Conservation (phyloP, 2,329 filamentous ascomycete genomes). For the Chrysosporium keratinophilum region DNA sequence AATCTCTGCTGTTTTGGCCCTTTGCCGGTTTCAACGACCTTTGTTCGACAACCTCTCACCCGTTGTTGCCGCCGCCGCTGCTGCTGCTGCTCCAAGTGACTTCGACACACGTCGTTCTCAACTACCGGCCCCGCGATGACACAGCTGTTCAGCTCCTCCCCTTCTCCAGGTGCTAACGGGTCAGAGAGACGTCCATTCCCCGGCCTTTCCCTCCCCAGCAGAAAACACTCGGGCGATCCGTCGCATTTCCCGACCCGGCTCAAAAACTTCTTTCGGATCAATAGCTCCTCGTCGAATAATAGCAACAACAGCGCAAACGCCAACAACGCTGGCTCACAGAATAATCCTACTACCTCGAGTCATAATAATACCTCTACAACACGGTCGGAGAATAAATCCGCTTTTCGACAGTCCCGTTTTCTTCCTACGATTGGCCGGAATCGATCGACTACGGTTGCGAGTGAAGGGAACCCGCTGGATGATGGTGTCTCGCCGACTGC, state of each 20-base stretch:
- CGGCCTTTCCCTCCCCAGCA: constrained; percentile 36
- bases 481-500: constrained; percentile 85
- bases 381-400: constrained; percentile 54
- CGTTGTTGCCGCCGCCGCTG: too few species aligned
- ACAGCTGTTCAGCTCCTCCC: constrained; percentile 33
- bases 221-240: constrained; percentile 39
- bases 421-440: constrained; percentile 79
- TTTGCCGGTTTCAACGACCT: not conserved
- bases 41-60: not conserved
- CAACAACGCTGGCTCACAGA: constrained; percentile 1
- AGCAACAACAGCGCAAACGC: constrained; percentile 20
- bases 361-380: constrained; percentile 25
- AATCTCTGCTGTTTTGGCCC: not conserved
- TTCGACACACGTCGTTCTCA: not conserved
- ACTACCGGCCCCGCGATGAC: constrained; percentile 26
- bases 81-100: not conserved
- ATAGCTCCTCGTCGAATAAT: constrained; percentile 33
- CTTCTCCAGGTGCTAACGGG: constrained; percentile 28
- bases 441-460: constrained; percentile 80
- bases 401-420: constrained; percentile 77
- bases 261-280: constrained; percentile 61
- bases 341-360: constrained; percentile 19
- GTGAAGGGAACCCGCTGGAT: constrained; percentile 83
- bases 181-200: constrained; percentile 41
- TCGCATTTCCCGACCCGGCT: constrained; percentile 53